Evolutionary conservation across 352 stramenopile genomes (phyloP).

Genomic region (Phytophthora hybrid): DNA sequence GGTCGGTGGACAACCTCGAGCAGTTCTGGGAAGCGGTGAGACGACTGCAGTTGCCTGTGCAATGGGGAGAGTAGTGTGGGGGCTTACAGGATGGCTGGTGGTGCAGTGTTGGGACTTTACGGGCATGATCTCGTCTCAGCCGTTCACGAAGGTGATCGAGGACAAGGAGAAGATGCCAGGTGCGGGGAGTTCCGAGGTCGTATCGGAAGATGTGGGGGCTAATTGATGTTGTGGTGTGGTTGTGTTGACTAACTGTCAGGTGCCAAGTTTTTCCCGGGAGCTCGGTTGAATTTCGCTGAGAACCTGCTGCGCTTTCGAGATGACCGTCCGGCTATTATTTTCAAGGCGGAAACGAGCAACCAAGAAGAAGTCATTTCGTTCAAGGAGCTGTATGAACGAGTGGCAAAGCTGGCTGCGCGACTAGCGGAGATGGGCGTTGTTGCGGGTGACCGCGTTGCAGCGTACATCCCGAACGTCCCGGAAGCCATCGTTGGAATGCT

Average conservation of each 20-base stretch:
- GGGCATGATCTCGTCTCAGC: constrained; percentile 63
- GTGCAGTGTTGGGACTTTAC: constrained; percentile 78
- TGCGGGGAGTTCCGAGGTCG: constrained; percentile 12
- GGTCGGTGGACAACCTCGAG: constrained; percentile 75
- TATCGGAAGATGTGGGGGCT: background rate
- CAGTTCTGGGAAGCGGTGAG: constrained; percentile 62
- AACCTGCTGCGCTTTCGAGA: constrained; percentile 81
- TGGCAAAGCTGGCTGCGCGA: constrained; percentile 54
- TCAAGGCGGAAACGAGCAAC: constrained; percentile 79
- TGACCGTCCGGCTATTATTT: constrained; percentile 76
- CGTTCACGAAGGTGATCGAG: constrained; percentile 62
- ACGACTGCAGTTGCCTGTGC: background rate
- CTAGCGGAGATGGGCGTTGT: constrained; percentile 59
- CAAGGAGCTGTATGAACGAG: constrained; percentile 69
- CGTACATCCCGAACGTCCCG: constrained; percentile 75
- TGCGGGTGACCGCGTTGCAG: constrained; percentile 67
- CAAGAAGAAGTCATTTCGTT: constrained; percentile 64
- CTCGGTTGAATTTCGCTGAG: constrained; percentile 79
- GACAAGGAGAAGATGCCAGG: constrained; percentile 72
- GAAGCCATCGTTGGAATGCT: constrained; percentile 83
- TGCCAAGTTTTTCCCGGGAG: constrained; percentile 77
- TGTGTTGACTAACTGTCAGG: constrained; percentile 12
- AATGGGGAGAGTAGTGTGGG: constrained; percentile 6
- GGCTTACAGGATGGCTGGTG: background rate
- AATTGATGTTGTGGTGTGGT: too few relatives aligned